These are phyloP conservation scores for Russula dissimulans DNA, from an alignment of 768 basidiomycete species.

Conservation along the genomic window DNA sequence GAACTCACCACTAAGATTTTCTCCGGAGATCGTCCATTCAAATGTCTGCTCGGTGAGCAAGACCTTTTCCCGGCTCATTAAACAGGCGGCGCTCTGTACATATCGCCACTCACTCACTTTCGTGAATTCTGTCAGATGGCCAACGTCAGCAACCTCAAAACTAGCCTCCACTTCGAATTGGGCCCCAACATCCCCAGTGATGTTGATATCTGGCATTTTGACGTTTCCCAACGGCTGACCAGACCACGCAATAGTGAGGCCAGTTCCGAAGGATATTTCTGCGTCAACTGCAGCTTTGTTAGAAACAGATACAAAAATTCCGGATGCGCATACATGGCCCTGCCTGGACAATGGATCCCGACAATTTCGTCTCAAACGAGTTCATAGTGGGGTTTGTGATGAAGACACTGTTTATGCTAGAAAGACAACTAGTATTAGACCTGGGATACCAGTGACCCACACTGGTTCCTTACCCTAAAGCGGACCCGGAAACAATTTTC, in stretches of 20 bases:
- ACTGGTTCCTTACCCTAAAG: conserved; percentile 36
- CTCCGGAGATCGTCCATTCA: conserved; percentile 57
- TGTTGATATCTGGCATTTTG: conserved; percentile 48
- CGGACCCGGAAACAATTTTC: conserved; percentile 50
- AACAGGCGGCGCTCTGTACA: not conserved
- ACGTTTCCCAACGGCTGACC: conserved; percentile 50
- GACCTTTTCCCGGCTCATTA: conserved; percentile 24
- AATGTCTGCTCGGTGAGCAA: conserved; percentile 58
- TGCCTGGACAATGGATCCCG: conserved; percentile 56
- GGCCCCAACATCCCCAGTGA: conserved; percentile 57
- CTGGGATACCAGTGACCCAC: not conserved
- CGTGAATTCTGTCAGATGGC: conserved; percentile 53
- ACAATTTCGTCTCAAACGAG: conserved; percentile 48
- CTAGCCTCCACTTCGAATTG: conserved; percentile 42
- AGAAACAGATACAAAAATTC: not conserved
- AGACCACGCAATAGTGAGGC: conserved; percentile 52
- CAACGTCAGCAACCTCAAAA: conserved; percentile 51
- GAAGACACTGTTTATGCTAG: conserved; percentile 48
- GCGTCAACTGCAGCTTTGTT: conserved; percentile 44
- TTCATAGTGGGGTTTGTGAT: conserved; percentile 49
- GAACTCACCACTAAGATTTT: conserved; percentile 48
- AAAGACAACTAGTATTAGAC: not conserved
- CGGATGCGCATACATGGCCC: conserved; percentile 51
- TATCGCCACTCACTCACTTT: conserved; percentile 30
- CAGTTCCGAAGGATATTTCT: conserved; percentile 52